Evolutionary conservation across 2,329 filamentous ascomycete species (phyloP).

Genomic region (Claviceps sorghi): DNA sequence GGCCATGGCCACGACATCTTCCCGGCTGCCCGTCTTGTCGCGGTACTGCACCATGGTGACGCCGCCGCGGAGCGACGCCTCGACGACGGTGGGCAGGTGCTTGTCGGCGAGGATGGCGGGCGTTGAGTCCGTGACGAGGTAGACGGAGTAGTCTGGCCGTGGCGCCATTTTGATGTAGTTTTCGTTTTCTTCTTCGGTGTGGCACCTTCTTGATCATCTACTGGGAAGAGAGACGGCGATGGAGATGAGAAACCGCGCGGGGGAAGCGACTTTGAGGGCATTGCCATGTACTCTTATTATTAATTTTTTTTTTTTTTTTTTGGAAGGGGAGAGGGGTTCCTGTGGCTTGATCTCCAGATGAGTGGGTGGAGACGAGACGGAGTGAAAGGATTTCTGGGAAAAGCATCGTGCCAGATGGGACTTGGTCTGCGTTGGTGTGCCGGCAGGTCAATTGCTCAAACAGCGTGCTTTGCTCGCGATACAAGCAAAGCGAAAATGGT

Average conservation of each 20-base stretch:
- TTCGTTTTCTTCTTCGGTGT: neutral
- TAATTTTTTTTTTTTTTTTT: neutral
- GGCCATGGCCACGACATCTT: constrained; percentile 54
- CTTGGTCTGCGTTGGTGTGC: neutral
- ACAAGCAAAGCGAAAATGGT: no score
- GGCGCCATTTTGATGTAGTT: neutral
- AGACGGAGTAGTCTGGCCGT: constrained; percentile 60
- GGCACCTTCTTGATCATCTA: no score
- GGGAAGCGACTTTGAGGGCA: no score
- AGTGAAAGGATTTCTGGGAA: neutral
- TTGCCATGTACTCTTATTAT: no score
- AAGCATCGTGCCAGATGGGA: neutral
- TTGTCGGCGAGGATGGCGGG: constrained; percentile 60
- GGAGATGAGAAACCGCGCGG: neutral
- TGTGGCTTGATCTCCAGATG: neutral
- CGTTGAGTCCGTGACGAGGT: constrained; percentile 91
- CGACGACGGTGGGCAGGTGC: constrained; percentile 59
- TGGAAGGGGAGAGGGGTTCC: no score
- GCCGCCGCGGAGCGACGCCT: constrained; percentile 61
- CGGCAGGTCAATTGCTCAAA: neutral
- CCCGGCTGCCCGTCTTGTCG: constrained; percentile 71
- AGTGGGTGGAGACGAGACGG: neutral
- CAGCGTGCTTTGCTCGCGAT: no score
- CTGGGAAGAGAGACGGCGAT: neutral
- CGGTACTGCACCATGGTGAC: constrained; percentile 80